Evolutionary conservation across 2,329 filamentous ascomycete genomes (phyloP).

Genomic region (Aspergillus viridinutans): DNA sequence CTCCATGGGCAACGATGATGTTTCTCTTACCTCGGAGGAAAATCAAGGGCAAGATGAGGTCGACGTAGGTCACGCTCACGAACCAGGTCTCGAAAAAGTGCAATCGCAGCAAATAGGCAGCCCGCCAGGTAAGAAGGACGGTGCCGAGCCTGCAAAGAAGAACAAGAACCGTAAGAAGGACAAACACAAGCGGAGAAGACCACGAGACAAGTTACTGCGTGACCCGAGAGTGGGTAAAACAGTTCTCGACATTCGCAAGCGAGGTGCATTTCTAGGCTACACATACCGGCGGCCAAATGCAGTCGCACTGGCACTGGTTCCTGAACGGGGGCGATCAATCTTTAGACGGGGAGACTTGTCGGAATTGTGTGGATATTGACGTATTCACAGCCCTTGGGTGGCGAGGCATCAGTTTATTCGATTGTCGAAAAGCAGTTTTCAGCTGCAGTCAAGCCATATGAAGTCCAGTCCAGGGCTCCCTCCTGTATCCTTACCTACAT

Average conservation of each 20-base stretch:
- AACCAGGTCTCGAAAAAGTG: not conserved
- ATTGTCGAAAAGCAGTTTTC: not conserved
- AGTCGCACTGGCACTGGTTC: conserved; percentile 30
- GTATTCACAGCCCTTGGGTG: not conserved
- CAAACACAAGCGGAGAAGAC: conserved; percentile 67
- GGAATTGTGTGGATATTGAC: conserved; percentile 21
- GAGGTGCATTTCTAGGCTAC: conserved; percentile 83
- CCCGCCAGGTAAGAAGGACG: conserved; percentile 18
- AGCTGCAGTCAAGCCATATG: not conserved
- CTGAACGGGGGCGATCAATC: conserved; percentile 28
- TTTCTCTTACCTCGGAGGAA: conserved; percentile 10
- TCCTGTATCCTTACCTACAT: not conserved
- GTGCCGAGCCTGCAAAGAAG: conserved; percentile 2
- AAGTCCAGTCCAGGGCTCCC: not conserved
- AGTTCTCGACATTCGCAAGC: conserved; percentile 77
- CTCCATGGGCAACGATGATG: conserved; percentile 15
- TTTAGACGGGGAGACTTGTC: conserved; percentile 20
- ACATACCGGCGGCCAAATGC: conserved; percentile 61
- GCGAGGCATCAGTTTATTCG: not conserved
- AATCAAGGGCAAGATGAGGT: conserved; percentile 6
- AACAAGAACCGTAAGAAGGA: conserved; percentile 29
- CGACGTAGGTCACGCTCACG: conserved; percentile 4
- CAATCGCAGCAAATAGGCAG: not conserved
- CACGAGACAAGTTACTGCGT: conserved; percentile 78
- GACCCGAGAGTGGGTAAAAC: conserved; percentile 62